Percentiles rank a stretch among this genome's conserved stretches.
Evolutionary conservation across 129 eudicot species (phyloP).

Genomic region (Escallonia rubra): DNA sequence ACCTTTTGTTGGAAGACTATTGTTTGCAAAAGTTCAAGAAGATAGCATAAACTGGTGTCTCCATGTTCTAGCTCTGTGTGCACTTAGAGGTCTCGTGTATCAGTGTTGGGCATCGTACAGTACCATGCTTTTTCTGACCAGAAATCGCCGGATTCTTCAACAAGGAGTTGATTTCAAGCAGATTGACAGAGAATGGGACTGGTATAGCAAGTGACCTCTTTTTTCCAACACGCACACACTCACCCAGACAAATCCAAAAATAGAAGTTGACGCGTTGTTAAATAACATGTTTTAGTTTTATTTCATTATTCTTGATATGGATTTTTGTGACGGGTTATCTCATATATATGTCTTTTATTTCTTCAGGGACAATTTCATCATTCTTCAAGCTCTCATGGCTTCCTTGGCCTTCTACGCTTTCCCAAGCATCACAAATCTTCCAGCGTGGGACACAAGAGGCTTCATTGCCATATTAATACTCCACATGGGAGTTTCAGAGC

Average conservation of each 20-base stretch:
- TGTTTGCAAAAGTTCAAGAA: conserved; percentile 31
- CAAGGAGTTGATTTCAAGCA: conserved; percentile 73
- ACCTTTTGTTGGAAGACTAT: conserved; percentile 49
- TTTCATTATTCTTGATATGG: too few species aligned
- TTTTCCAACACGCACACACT: too few species aligned
- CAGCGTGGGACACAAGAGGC: conserved; percentile 58
- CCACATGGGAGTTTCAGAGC: conserved; percentile 77
- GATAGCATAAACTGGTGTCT: conserved; percentile 46
- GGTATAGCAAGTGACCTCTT: conserved; percentile 29
- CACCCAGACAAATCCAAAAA: too few species aligned
- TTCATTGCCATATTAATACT: conserved; percentile 30
- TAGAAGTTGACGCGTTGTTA: too few species aligned
- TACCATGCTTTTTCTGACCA: conserved; percentile 72
- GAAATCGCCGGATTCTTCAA: conserved; percentile 52
- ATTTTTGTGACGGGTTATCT: background rate
- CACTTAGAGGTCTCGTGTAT: conserved; percentile 43
- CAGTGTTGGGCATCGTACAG: conserved; percentile 45
- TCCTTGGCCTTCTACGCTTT: conserved; percentile 33
- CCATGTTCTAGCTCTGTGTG: conserved; percentile 51
- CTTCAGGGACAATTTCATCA: conserved; percentile 75
- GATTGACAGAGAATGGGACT: conserved; percentile 73
- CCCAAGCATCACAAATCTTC: conserved; percentile 24
- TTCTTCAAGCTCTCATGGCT: conserved; percentile 60
- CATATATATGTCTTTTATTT: background rate
- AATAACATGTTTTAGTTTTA: too few species aligned